phyloP scores from a whole-genome alignment of 495 filamentous ascomycete genomes.

The Pyrenopolyporus hunteri region DNA sequence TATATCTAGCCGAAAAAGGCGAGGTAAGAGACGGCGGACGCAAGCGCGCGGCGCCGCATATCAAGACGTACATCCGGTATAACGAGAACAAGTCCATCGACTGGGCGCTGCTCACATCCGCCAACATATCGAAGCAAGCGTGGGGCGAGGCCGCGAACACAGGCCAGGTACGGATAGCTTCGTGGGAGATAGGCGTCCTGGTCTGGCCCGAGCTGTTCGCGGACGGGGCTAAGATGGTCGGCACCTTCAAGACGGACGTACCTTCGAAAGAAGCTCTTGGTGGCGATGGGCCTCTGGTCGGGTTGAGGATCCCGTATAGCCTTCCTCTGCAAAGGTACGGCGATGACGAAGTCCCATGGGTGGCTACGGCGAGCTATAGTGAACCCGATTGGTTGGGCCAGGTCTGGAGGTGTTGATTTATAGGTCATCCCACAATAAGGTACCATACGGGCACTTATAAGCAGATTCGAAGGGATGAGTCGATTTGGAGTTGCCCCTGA shows the following conservation, averaged over 20 bases:
- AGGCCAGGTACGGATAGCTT: conserved; percentile 72
- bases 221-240: conserved; percentile 65
- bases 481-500: no score
- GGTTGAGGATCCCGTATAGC: conserved; percentile 83
- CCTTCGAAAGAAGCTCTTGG: conserved; percentile 40
- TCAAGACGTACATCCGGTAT: conserved; percentile 89
- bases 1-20: conserved; percentile 6
- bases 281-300: conserved; percentile 53
- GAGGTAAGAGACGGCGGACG: conserved; percentile 56
- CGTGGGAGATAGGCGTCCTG: conserved; percentile 85
- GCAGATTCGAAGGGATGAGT: no score
- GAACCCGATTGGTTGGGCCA: conserved; percentile 74
- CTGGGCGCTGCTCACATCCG: conserved; percentile 86
- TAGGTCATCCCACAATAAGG: no score
- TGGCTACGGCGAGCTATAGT: conserved; percentile 64
- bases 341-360: conserved; percentile 75
- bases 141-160: conserved; percentile 71
- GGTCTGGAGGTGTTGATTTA: conserved; percentile 31
- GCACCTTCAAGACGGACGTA: conserved; percentile 67
- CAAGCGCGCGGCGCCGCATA: conserved; percentile 84
- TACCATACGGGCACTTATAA: no score
- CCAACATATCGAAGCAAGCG: conserved; percentile 87
- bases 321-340: conserved; percentile 73
- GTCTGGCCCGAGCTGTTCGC: conserved; percentile 78
- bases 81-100: conserved; percentile 64